Base-by-base conservation (phyloP, 306 rosid species). In the Begonia peltatifolia region DNA sequence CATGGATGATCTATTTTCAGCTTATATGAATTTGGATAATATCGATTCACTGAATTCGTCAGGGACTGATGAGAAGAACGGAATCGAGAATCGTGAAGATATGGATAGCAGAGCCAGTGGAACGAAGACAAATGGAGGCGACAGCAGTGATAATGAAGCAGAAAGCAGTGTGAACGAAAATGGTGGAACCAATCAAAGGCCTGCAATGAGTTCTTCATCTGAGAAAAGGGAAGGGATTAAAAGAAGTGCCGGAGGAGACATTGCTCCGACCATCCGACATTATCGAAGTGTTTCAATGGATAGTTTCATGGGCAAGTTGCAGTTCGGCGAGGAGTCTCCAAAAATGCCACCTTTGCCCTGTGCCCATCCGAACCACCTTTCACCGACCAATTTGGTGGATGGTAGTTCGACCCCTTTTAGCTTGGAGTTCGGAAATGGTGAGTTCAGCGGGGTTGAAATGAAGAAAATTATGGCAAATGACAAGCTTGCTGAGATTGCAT, bases 71-170 rank as follows among this genome's bases (percentile, higher is more conserved):
- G 89, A 84, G 41, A 89, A 84, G 63, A 88, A 74, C 17, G 84
- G 70, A 2, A 57, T 30, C 6, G 89, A 82, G 57, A 84, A 69
- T 77, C 87, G 84, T 0, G 95, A 84, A 67, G 97, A 89, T 74
- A 72, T 89, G 90, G 97, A 89, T 68, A 89, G 97, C 60, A 74
- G 90, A 57, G 97, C 90, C 3, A 89, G 95, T 41, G 97, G 90
- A 41, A 79, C 83, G 0, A 89, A 84, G 68, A 78, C 86, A 1
- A 87, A 74, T 63, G 90, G 95, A 25, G 89, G 81, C 59, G 95
- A 89, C 55, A 82, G 94, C 30, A 89, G 97, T 61, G 97, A 84
- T 35, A 84, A 82, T 53, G 97, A 89, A 69, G 94, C 84, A 4
- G 95, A 84, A 43, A 85, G 97, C 53, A 85, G 90, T 47, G 76